Base-by-base conservation (phyloP, 257 asterid genomes). In the Primulina eburnea region DNA sequence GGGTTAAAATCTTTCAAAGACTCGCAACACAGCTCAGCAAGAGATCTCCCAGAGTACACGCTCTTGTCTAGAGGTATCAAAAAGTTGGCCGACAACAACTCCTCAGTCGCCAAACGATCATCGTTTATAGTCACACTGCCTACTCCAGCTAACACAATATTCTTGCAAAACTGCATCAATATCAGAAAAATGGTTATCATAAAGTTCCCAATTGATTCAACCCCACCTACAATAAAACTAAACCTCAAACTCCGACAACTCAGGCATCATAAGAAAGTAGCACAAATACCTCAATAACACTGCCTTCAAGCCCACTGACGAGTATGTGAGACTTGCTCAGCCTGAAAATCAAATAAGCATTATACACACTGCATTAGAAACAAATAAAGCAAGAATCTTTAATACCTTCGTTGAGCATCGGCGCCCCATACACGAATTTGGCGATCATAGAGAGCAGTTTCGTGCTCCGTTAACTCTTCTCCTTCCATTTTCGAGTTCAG, bases 381-480 rank as follows among this genome's bases (percentile, higher is more conserved):
- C 9, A 4, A 4, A 11, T 10, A 32, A 34, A 56, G 16, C 24
- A 33, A 8, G 12, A 37, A 52, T 5, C 14, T 0, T 67, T 8
- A 64, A 40, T 60, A 94, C 99, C 97, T 88, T 75, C 97, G 80
- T 34, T 91, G 99, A 77, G 99, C 99, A 82, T 91, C 97, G 64
- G 96, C 97, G 0, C 99, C 99, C 99, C 99, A 94, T 64, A 94
- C 99, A 68, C 99, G 92, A 80, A 93, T 94, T 83, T 94, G 99
- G 32, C 99, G 97, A 83, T 94, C 99, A 64, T 94, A 94, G n/a
- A 94, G 91, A 11, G 99, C 99, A 9, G 99, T 94, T 82, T 94
- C 97, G 28, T 94, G 99, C 81, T 94, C 99, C 26, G 99, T 94
- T 83, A 94, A 71, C 61, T 91, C 89, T 56, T 90, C 98, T 1